Evolutionary conservation across 2,329 filamentous ascomycete genomes (phyloP).

Genomic region (Neonectria faginata): DNA sequence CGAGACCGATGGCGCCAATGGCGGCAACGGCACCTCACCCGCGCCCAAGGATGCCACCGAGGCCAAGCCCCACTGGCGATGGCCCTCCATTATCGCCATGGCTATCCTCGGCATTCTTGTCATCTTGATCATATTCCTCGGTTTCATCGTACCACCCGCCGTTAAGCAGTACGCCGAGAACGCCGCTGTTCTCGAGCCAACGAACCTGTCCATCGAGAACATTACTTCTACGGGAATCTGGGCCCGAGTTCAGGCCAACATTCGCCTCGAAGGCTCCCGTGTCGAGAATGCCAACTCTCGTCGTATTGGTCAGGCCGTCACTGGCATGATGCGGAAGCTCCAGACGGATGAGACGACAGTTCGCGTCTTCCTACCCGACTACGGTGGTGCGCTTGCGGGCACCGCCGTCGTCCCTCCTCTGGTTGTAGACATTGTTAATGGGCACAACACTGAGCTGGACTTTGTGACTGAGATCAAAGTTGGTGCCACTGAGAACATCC

Average conservation of each 20-base stretch:
- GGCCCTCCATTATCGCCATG: conserved; percentile 84
- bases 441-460: conserved; percentile 80
- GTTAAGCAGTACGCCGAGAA: conserved; percentile 89
- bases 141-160: conserved; percentile 83
- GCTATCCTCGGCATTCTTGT: conserved; percentile 71
- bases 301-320: conserved; percentile 80
- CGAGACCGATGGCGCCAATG: conserved; percentile 37
- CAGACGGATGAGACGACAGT: conserved; percentile 80
- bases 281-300: conserved; percentile 79
- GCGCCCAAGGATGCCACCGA: conserved; percentile 29
- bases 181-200: conserved; percentile 84
- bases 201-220: conserved; percentile 84
- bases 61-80: conserved; percentile 58
- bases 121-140: conserved; percentile 78
- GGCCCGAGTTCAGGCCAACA: conserved; percentile 83
- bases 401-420: conserved; percentile 81
- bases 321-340: conserved; percentile 82
- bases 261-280: conserved; percentile 81
- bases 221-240: conserved; percentile 83
- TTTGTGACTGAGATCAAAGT: conserved; percentile 81
- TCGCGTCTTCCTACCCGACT: conserved; percentile 84
- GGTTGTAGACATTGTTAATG: conserved; percentile 80
- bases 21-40: conserved; percentile 17
- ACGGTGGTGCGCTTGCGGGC: conserved; percentile 81
- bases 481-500: conserved; percentile 81